Evolutionary conservation across 148 eudicot genomes (phyloP), one percentile per base, ranked within the genome.

Genomic region (Nepenthes gracilis): DNA sequence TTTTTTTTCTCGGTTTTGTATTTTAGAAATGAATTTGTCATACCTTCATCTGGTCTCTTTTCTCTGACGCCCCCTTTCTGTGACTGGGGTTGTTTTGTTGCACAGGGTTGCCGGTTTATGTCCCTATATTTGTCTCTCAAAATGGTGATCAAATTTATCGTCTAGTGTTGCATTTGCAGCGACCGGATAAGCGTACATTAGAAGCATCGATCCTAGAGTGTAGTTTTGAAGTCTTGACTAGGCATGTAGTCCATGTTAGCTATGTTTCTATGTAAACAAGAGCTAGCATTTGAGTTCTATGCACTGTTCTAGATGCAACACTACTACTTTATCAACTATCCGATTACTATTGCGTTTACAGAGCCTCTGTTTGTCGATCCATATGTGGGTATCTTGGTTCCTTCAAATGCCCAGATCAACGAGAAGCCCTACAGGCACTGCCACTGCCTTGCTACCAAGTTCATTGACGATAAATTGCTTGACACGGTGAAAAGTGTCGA

Each of bases 311-410:
- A 45, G 48, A 45, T 45, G 48, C 8, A 6, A 11, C 48, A 1
- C 48, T 5, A 11, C 15, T 47, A 1, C 48, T 56, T 12, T 1
- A 1, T 45, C 37, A 64, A 38, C 9, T 12, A 43, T 40, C 55
- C 40, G 12, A 54, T 66, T 52, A 14, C 4, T 43, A 11, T 23
- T 65, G 57, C 10, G 4, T 23, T 64, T 37, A 75, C 82, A 92
- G 98, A 92, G 40, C 98, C 98, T 69, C 77, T 92, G 49, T 80
- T 92, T 61, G 74, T 78, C 2, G 98, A 92, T 66, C 90, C 85
- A 55, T 85, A 92, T 72, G 82, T 76, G 36, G 83, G 79, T 49
- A 81, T 88, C 68, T 81, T 92, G 74, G 68, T 81, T 66, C 78
- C 87, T 65, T 36, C 71, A 15, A 64, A 68, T 66, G 55, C 74